Evolutionary conservation across 148 eudicot genomes (phyloP).

Genomic region (Rheum nobile): DNA sequence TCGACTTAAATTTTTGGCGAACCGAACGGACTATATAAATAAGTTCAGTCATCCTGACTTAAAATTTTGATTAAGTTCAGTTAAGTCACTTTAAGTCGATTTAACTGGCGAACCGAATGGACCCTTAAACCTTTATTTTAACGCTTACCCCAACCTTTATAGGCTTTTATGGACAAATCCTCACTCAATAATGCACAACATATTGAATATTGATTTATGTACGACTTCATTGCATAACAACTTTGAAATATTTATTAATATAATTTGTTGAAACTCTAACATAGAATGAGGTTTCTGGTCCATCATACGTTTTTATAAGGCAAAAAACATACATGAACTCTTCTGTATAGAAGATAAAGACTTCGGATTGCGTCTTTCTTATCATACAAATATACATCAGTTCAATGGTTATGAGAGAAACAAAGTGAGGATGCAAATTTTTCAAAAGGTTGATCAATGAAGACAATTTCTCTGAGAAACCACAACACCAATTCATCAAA

Average conservation of each 20-base stretch:
- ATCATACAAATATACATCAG: conserved; percentile 35
- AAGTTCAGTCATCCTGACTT: no score
- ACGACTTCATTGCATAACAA: neutral
- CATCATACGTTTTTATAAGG: neutral
- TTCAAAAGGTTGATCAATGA: neutral
- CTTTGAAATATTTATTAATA: neutral
- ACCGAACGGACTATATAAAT: no score
- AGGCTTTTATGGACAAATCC: neutral
- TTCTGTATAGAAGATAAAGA: conserved; percentile 88
- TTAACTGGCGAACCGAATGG: no score
- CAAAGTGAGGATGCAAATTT: neutral
- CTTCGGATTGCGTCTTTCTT: conserved; percentile 92
- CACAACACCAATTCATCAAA: neutral
- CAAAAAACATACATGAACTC: conserved; percentile 71
- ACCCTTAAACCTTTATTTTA: neutral
- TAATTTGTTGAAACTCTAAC: neutral
- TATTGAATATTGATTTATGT: neutral
- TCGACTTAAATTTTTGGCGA: no score
- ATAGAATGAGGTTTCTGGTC: neutral
- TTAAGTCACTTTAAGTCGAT: no score
- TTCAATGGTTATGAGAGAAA: neutral
- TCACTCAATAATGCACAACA: neutral
- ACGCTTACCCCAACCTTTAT: neutral
- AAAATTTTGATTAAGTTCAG: no score
- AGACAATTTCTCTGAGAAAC: neutral